Evolutionary conservation across 139 green algal genomes (phyloP).

Genomic region (Picochlorum sp.): DNA sequence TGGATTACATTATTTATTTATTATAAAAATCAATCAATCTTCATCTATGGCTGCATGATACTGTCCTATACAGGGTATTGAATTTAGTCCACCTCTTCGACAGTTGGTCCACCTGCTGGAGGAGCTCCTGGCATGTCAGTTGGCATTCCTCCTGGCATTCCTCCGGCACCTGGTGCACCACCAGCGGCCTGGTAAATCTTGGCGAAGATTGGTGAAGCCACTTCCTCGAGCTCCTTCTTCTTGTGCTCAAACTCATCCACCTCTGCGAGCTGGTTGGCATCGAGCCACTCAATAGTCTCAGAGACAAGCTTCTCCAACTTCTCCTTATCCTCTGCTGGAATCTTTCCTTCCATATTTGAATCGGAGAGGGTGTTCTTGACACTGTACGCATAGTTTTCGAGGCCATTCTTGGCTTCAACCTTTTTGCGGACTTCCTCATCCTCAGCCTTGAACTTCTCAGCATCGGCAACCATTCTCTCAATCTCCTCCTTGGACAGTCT

Average conservation of each 20-base stretch:
- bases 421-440: slow-evolving; percentile 89
- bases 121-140: neutral
- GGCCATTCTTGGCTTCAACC: slow-evolving; percentile 85
- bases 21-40: no score
- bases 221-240: slow-evolving; percentile 91
- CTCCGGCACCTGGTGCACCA: slow-evolving; percentile 15
- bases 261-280: slow-evolving; percentile 79
- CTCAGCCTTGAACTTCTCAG: slow-evolving; percentile 98
- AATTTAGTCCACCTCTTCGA: slow-evolving; percentile 57
- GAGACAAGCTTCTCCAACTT: slow-evolving; percentile 80
- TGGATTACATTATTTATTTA: no score
- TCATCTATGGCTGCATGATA: neutral
- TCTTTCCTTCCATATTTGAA: slow-evolving; percentile 55
- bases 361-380: slow-evolving; percentile 94
- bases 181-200: slow-evolving; percentile 66
- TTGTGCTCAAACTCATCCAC: slow-evolving; percentile 96
- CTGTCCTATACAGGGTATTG: neutral
- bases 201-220: slow-evolving; percentile 88
- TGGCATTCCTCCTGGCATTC: slow-evolving; percentile 30
- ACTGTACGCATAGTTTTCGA: slow-evolving; percentile 93
- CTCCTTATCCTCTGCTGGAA: slow-evolving; percentile 78
- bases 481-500: slow-evolving; percentile 97
- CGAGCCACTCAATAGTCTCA: slow-evolving; percentile 84
- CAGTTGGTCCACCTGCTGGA: slow-evolving; percentile 34
- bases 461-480: slow-evolving; percentile 94